phyloP scores from a whole-genome alignment of 2,329 filamentous ascomycete species.

The Calonectria multiphialidica region DNA sequence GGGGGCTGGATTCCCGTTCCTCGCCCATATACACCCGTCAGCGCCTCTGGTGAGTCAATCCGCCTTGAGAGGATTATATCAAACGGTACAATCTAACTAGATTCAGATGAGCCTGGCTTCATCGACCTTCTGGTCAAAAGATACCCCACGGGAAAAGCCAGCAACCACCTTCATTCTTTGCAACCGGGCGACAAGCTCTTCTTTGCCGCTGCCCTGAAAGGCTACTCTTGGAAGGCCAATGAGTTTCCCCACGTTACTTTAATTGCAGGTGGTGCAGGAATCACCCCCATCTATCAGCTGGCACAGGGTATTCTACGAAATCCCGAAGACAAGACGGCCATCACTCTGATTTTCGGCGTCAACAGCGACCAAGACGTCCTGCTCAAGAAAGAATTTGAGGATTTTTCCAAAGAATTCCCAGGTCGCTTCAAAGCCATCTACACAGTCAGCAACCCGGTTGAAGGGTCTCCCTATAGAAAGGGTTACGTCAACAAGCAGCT shows the following conservation, averaged over 20 bases:
- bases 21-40: slow-evolving; percentile 76
- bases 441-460: slow-evolving; percentile 62
- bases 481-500: slow-evolving; percentile 71
- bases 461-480: slow-evolving; percentile 57
- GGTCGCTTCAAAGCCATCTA: slow-evolving; percentile 70
- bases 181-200: slow-evolving; percentile 71
- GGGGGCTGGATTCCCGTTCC: slow-evolving; percentile 69
- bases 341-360: slow-evolving; percentile 75
- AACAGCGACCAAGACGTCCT: slow-evolving; percentile 73
- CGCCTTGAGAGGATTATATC: background rate
- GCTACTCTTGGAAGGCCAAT: slow-evolving; percentile 66
- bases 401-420: slow-evolving; percentile 63
- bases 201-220: slow-evolving; percentile 67
- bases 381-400: slow-evolving; percentile 67
- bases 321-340: slow-evolving; percentile 69
- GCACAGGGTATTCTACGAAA: slow-evolving; percentile 72
- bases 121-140: slow-evolving; percentile 76
- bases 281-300: slow-evolving; percentile 78
- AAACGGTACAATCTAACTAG: slow-evolving; percentile 32
- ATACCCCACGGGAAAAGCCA: slow-evolving; percentile 75
- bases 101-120: slow-evolving; percentile 63
- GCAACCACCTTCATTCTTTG: slow-evolving; percentile 74
- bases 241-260: slow-evolving; percentile 67
- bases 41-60: slow-evolving; percentile 56
- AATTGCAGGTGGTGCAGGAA: slow-evolving; percentile 79